These are phyloP conservation scores for Hemileccinum rubropunctum DNA, from an alignment of 768 basidiomycete genomes.

Conservation along the genomic window DNA sequence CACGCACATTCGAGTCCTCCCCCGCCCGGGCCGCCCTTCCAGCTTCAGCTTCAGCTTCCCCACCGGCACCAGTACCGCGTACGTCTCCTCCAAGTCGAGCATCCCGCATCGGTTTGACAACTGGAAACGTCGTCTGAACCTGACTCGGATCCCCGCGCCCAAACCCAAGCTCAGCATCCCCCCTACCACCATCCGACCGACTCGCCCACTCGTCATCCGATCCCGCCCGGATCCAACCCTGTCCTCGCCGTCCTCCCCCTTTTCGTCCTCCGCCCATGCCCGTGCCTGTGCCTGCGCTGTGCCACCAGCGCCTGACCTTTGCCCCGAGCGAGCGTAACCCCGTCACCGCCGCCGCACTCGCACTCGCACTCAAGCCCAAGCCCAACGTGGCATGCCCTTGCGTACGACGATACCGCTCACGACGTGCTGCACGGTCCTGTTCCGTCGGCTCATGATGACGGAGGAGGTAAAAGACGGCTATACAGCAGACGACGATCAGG, in stretches of 20 bases:
- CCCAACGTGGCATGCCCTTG: conserved; percentile 13
- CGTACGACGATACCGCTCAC: conserved; percentile 29
- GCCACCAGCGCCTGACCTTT: conserved; percentile 20
- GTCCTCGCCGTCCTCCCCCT: conserved; percentile 24
- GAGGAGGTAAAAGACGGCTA: conserved; percentile 55
- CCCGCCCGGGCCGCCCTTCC: too few relatives aligned
- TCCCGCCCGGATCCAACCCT: conserved; percentile 52
- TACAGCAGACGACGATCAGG: conserved; percentile 52
- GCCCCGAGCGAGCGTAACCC: conserved; percentile 22
- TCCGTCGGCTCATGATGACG: conserved; percentile 46
- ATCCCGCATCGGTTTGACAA: background rate
- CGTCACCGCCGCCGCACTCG: background rate
- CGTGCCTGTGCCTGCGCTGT: too few relatives aligned
- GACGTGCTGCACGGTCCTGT: conserved; percentile 36
- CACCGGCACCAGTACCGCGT: too few relatives aligned
- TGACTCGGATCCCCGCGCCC: background rate
- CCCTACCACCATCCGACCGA: conserved; percentile 25
- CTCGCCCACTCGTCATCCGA: conserved; percentile 49
- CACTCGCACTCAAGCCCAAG: too few relatives aligned
- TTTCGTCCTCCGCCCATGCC: background rate
- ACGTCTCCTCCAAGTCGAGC: too few relatives aligned
- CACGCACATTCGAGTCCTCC: conserved; percentile 1
- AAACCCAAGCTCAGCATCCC: conserved; percentile 1
- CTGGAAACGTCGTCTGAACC: background rate
- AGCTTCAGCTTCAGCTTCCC: too few relatives aligned